Percentiles rank a stretch among this genome's conserved stretches.
Conservation (phyloP, 2,329 filamentous ascomycete genomes). For the Hymenoscyphus linearis region DNA sequence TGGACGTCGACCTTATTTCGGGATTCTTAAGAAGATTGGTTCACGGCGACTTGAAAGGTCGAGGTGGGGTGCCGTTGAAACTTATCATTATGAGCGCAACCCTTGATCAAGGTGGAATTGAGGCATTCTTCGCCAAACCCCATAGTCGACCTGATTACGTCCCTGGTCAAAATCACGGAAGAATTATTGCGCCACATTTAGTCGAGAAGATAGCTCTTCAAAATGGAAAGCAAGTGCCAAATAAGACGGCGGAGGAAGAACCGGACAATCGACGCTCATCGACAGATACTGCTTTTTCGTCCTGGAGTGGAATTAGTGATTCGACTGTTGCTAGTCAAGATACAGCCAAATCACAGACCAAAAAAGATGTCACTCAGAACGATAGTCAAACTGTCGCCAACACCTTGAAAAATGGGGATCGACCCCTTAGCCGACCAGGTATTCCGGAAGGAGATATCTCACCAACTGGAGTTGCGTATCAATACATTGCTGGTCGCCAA, state of each 20-base stretch:
- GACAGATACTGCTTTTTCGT: conserved; percentile 14
- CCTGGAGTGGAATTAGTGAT: conserved; percentile 24
- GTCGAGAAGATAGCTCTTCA: conserved; percentile 4
- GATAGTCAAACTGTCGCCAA: neutral
- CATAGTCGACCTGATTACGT: conserved; percentile 26
- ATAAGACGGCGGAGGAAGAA: neutral
- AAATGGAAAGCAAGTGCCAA: neutral
- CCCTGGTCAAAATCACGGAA: conserved; percentile 26
- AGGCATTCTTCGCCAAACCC: conserved; percentile 60
- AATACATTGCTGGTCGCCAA: conserved; percentile 77
- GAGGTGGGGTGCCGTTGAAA: conserved; percentile 72
- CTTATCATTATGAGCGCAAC: conserved; percentile 97
- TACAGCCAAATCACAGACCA: conserved; percentile 3
- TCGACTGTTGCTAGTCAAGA: conserved; percentile 5
- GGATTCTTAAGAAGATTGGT: conserved; percentile 83
- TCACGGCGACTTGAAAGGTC: conserved; percentile 53
- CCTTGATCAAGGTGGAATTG: conserved; percentile 75
- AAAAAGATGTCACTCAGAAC: neutral
- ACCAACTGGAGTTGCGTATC: conserved; percentile 26
- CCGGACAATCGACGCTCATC: conserved; percentile 14
- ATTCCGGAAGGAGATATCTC: conserved; percentile 12
- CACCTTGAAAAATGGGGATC: neutral
- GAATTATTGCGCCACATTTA: conserved; percentile 22
- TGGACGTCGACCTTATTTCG: conserved; percentile 87
- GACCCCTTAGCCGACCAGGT: neutral